Percentiles rank a stretch among this genome's conserved stretches.
phyloP scores from a whole-genome alignment of 2,329 filamentous ascomycete species.

The Akanthomyces uredinophilus region DNA sequence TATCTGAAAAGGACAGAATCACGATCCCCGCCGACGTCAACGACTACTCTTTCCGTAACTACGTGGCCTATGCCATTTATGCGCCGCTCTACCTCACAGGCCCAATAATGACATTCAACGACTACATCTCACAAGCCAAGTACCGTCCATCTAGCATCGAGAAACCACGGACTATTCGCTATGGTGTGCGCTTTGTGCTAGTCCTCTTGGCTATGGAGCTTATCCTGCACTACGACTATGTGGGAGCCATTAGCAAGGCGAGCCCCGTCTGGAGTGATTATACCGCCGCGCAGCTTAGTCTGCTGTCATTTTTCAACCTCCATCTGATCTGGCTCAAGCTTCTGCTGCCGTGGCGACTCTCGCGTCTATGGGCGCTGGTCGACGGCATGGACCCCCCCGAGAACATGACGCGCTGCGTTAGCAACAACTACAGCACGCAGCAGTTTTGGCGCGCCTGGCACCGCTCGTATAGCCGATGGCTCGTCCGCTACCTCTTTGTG shows the following conservation, averaged over 20 bases:
- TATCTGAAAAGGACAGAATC: constrained; percentile 86
- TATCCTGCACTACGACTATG: constrained; percentile 86
- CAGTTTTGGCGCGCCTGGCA: constrained; percentile 98
- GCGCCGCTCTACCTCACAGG: constrained; percentile 89
- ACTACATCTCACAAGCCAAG: constrained; percentile 84
- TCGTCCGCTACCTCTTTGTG: constrained; percentile 88
- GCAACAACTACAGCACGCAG: constrained; percentile 85
- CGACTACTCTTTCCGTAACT: constrained; percentile 80
- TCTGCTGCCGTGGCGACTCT: constrained; percentile 94
- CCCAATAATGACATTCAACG: constrained; percentile 95
- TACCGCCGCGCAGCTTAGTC: constrained; percentile 77
- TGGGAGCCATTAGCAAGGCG: constrained; percentile 83
- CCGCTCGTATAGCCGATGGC: constrained; percentile 89
- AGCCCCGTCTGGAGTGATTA: constrained; percentile 77
- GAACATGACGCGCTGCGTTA: constrained; percentile 97
- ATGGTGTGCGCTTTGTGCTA: constrained; percentile 76
- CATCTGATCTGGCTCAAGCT: constrained; percentile 98
- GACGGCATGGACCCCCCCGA: constrained; percentile 94
- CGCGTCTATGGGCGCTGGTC: constrained; percentile 89
- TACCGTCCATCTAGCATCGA: constrained; percentile 69
- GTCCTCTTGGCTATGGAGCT: constrained; percentile 86
- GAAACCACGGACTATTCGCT: constrained; percentile 65
- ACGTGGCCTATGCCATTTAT: constrained; percentile 84
- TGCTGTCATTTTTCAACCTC: constrained; percentile 93
- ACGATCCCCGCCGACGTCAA: constrained; percentile 63